Conservation (phyloP, 495 filamentous ascomycete genomes). For the Penicillium pancosmium region DNA sequence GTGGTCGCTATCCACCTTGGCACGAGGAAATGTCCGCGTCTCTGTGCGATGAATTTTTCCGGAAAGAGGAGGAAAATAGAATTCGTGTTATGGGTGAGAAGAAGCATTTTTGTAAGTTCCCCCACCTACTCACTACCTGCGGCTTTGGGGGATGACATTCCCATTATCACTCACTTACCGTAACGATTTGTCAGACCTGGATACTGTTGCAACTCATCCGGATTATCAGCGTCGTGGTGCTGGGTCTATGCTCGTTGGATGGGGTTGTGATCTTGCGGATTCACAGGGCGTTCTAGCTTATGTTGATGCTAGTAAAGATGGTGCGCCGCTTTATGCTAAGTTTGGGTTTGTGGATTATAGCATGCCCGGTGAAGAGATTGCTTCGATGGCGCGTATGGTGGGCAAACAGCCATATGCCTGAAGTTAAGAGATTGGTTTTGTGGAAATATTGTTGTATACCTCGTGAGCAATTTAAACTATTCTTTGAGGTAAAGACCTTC, state of each 20-base stretch:
- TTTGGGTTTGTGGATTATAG: slow-evolving; percentile 33
- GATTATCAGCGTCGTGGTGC: slow-evolving; percentile 50
- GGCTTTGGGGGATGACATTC: too few relatives aligned
- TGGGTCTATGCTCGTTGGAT: slow-evolving; percentile 47
- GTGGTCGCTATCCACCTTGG: slow-evolving; percentile 9
- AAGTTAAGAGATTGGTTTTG: too few relatives aligned
- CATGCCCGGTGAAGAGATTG: slow-evolving; percentile 8
- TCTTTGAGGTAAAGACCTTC: too few relatives aligned
- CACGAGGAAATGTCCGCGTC: slow-evolving; percentile 1
- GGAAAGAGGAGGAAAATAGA: slow-evolving; percentile 1
- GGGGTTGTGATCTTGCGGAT: slow-evolving; percentile 49
- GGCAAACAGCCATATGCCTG: too few relatives aligned
- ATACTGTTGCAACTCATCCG: slow-evolving; percentile 50
- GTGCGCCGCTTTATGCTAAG: slow-evolving; percentile 26
- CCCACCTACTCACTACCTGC: not conserved
- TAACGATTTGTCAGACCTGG: slow-evolving; percentile 32
- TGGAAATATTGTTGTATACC: too few relatives aligned
- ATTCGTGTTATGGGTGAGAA: slow-evolving; percentile 6
- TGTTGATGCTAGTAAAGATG: slow-evolving; percentile 29
- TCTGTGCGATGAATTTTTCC: slow-evolving; percentile 6
- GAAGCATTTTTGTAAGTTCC: slow-evolving; percentile 16
- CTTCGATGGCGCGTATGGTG: slow-evolving; percentile 6
- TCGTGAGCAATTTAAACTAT: too few relatives aligned
- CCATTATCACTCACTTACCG: too few relatives aligned
- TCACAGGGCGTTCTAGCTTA: slow-evolving; percentile 27